A percentile compares a stretch with the other conserved stretches of the same genome.
Evolutionary conservation across 2,329 filamentous ascomycete genomes (phyloP).

Genomic region (Geosmithia morbida): DNA sequence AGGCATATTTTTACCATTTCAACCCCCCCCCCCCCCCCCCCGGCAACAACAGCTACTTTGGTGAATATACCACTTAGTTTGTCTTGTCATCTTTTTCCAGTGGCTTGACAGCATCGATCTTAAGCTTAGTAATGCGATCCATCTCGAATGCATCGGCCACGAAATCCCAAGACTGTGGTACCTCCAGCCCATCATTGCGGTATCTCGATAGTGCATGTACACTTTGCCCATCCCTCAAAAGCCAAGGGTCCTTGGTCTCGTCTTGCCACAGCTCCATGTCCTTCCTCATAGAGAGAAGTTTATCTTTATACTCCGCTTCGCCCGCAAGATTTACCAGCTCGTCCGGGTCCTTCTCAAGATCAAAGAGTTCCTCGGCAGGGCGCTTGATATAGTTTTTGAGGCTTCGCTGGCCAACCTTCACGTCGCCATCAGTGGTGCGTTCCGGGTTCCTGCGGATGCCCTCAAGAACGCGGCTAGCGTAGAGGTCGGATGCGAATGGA

Average conservation of each 20-base stretch:
- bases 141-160: background rate
- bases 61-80: no score
- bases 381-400: conserved; percentile 27
- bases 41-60: no score
- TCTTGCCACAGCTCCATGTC: conserved; percentile 14
- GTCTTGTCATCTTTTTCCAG: background rate
- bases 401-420: conserved; percentile 18
- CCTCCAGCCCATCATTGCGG: background rate
- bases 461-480: conserved; percentile 26
- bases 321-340: conserved; percentile 26
- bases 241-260: conserved; percentile 13
- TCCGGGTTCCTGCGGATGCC: conserved; percentile 21
- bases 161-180: background rate
- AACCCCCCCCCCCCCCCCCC: no score
- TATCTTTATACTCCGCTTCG: conserved; percentile 9
- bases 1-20: no score
- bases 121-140: background rate
- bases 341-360: conserved; percentile 26
- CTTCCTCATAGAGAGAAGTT: conserved; percentile 15
- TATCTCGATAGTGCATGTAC: background rate
- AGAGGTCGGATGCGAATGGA: conserved; percentile 30
- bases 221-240: conserved; percentile 10
- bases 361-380: conserved; percentile 29
- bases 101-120: background rate
- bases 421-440: conserved; percentile 1